These are phyloP conservation scores for Daldinia caldariorum DNA, from an alignment of 495 filamentous ascomycete genomes.

Conservation along the genomic window DNA sequence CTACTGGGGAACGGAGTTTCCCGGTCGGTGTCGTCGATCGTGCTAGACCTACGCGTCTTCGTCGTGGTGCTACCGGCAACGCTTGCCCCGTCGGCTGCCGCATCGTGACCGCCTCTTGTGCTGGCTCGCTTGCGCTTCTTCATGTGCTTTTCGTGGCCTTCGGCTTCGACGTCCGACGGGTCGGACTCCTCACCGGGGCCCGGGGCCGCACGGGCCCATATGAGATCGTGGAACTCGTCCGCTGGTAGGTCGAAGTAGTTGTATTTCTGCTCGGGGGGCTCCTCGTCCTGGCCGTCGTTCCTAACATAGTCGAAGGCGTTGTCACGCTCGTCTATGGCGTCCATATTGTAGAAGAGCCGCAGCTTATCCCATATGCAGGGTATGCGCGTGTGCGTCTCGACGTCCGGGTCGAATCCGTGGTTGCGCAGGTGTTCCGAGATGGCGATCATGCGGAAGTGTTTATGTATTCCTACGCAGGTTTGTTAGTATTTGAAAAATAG, in stretches of 20 bases:
- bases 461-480: conserved; percentile 80
- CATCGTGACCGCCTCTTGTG: conserved; percentile 50
- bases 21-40: conserved; percentile 66
- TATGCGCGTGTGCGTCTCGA: conserved; percentile 81
- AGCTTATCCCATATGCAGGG: conserved; percentile 94
- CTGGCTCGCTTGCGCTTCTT: conserved; percentile 65
- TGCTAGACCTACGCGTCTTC: conserved; percentile 58
- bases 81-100: conserved; percentile 35
- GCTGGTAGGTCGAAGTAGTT: conserved; percentile 80
- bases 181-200: conserved; percentile 63
- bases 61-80: conserved; percentile 46
- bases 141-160: conserved; percentile 47
- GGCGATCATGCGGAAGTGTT: conserved; percentile 94
- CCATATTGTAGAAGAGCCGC: conserved; percentile 82
- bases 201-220: conserved; percentile 73
- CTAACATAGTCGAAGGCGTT: conserved; percentile 72
- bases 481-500: background rate
- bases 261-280: conserved; percentile 62
- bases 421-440: conserved; percentile 86
- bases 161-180: conserved; percentile 62
- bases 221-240: conserved; percentile 78
- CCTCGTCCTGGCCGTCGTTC: conserved; percentile 57
- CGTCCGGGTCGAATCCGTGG: conserved; percentile 78
- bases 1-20: conserved; percentile 49
- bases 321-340: conserved; percentile 86